Evolutionary conservation across 1,284 basidiomycete genomes (phyloP).

Genomic region (Apiotrichum akiyoshidainum): DNA sequence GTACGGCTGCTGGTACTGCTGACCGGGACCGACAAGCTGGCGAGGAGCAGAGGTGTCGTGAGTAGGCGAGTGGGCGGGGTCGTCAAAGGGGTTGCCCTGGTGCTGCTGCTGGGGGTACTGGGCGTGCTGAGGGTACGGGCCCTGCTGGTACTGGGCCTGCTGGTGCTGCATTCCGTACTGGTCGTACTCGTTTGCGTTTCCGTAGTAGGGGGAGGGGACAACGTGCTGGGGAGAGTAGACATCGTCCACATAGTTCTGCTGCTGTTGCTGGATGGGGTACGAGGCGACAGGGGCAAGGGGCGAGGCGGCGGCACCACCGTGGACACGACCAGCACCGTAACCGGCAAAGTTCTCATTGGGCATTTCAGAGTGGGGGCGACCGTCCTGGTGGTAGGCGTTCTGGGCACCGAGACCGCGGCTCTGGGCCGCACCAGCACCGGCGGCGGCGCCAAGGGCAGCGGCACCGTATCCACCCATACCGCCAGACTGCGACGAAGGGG

Average conservation of each 20-base stretch:
- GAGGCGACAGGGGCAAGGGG: conserved; percentile 2
- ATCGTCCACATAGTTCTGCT: not conserved
- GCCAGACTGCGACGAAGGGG: conserved; percentile 4
- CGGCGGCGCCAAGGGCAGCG: not conserved
- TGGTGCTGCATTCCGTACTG: conserved; percentile 4
- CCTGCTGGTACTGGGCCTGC: conserved; percentile 3
- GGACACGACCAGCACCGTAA: conserved; percentile 25
- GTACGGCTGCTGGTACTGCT: conserved; percentile 12
- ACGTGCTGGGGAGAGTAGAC: not conserved
- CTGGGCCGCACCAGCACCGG: not conserved
- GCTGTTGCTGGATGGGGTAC: not conserved
- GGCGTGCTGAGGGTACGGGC: not conserved
- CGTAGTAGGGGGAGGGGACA: not conserved
- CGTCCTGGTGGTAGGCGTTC: conserved; percentile 29
- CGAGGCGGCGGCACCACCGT: conserved; percentile 21
- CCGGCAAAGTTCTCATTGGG: conserved; percentile 32
- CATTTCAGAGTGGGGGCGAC: conserved; percentile 29
- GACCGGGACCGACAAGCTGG: conserved; percentile 37
- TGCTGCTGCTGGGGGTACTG: conserved; percentile 5
- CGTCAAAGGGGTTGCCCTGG: conserved; percentile 11
- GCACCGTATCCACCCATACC: conserved; percentile 26
- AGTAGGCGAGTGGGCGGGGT: conserved; percentile 9
- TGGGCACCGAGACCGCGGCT: conserved; percentile 33
- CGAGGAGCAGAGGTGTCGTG: conserved; percentile 24
- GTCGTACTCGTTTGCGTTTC: not conserved